Evolutionary conservation across 2,329 filamentous ascomycete species (phyloP), one percentile per base, ranked within the genome.

Genomic region (Alternaria arbusti): DNA sequence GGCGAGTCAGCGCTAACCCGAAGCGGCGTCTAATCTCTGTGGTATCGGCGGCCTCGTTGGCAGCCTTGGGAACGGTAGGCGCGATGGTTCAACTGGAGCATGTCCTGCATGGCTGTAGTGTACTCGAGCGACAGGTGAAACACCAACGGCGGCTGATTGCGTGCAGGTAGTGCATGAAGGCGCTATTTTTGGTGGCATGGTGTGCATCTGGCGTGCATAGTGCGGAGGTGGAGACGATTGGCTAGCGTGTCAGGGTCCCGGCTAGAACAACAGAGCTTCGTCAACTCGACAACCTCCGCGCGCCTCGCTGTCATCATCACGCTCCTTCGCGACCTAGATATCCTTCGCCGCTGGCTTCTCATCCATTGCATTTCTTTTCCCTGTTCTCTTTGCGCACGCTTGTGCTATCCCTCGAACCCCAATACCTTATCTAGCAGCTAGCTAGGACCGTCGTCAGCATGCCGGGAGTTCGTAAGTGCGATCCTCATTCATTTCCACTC

Each of bases 401-500:
- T 23, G 43, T 49, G 30, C 23, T 7, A 2, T 47, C 23, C 47
- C 32, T 15, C 5, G 7, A 28, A 43, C 22, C 32, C 15, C 11
- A 5, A 55, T 22, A 40, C 28, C 54, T 51, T 40, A 17, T 50
- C 49, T 52, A 28, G 45, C 44, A 26, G 26, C 40, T 23, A 26
- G 32, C 54, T 44, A 46, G 32, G 15, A 46, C 58, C 49, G 45
- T 50, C 55, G 28, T 57, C 70, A 75, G 51, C 66, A 80, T 80
- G 78, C 78, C 78, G 63, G 78, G 78, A 69, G 78, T 80, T 62
- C 78, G 78, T 80, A 75, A 76, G 78, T 80, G 63, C 64, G 46
- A 62, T 46, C 57, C 55, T 50, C 50, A 26, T 32, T 62, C 60
- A 62, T 57, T 57, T 59, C 44, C 59, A 54, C 45, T 32, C 20